Base-by-base conservation (phyloP, 2,329 filamentous ascomycete genomes). In the Gremmenia infestans region DNA sequence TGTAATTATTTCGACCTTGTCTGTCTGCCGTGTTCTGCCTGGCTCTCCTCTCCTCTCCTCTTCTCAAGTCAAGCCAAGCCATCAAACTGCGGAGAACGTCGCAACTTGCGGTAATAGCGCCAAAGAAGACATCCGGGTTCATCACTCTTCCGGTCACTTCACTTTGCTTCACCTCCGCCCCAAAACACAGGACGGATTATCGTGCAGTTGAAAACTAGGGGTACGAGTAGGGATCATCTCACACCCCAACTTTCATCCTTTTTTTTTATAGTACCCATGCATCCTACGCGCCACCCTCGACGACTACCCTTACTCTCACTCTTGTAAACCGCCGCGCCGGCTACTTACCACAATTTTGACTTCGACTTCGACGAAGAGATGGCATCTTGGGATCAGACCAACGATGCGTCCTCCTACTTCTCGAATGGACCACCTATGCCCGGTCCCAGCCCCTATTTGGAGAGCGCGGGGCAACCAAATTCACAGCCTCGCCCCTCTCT, bases 371-470 rank as follows among this genome's bases (percentile, higher is more conserved):
- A 23, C 25, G 45, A 14, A 48, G 49, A 54, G 72, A 73, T 74
- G 72, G 68, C 66, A 37, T 69, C 71, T 54, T 68, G 68, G 63
- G 67, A 69, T 50, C 65, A 68, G 19, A 50, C 62, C 54, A 68
- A 71, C 66, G 70, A 71, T 71, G 71, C 43, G 48, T 58, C 46
- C 28, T 52, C 49, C 43, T 48, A 56, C 53, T 56, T 58, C 39
- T 43, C 55, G 9, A 28, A 28, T 28, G 28, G 28, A 8, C 28
- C 8, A 28, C 28, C 28, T 9, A 22, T 37, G 22, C 40, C 53
- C 36, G 28, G 56, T 35, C 35, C 39, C 50, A 48, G 17, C 22
- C 19, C 45, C 50, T 39, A 48, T 45, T 32, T 46, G 22, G 22
- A 15, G 32, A 32, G 53, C 48, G 28, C 36, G 60, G 32, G 43